A percentile compares a stretch with the other conserved stretches of the same genome.
Evolutionary conservation across 192 early-diverging fungal genomes (phyloP).

Genomic region (Mortierella claussenii): DNA sequence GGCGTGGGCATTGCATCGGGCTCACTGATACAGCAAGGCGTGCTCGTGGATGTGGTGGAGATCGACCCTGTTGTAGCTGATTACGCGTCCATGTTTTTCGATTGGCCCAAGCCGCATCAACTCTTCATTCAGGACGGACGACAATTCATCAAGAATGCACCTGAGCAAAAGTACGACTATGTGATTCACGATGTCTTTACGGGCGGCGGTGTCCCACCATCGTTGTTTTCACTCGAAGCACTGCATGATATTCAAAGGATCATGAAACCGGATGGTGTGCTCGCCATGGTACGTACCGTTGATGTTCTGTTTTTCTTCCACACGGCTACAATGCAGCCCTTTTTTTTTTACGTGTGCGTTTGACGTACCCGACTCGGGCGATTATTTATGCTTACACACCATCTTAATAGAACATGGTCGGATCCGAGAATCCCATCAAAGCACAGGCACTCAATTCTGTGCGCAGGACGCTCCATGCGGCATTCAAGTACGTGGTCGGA

Average conservation of each 20-base stretch:
- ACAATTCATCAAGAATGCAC: constrained; percentile 70
- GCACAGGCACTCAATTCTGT: constrained; percentile 68
- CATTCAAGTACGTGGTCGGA: constrained; percentile 75
- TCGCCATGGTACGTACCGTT: constrained; percentile 71
- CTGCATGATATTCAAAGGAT: constrained; percentile 70
- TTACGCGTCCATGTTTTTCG: constrained; percentile 77
- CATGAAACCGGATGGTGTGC: constrained; percentile 78
- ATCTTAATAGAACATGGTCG: constrained; percentile 79
- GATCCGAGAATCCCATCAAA: constrained; percentile 61
- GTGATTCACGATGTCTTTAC: constrained; percentile 96
- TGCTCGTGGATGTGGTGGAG: constrained; percentile 84
- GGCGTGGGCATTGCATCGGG: constrained; percentile 84
- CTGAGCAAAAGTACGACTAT: constrained; percentile 74
- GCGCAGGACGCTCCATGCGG: constrained; percentile 67
- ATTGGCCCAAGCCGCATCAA: constrained; percentile 58
- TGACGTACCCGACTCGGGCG: background rate
- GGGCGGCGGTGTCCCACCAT: constrained; percentile 79
- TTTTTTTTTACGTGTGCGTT: background rate
- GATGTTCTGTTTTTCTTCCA: constrained; percentile 8
- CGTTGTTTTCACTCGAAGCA: constrained; percentile 81
- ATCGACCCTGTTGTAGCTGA: constrained; percentile 81
- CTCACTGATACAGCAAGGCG: constrained; percentile 66
- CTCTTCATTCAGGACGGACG: constrained; percentile 82
- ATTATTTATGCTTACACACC: background rate
- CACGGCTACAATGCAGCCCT: background rate